Evolutionary conservation across 192 early-diverging fungal genomes (phyloP), one percentile per base, ranked within the genome.

Genomic region (Backusella parvicylindrica): DNA sequence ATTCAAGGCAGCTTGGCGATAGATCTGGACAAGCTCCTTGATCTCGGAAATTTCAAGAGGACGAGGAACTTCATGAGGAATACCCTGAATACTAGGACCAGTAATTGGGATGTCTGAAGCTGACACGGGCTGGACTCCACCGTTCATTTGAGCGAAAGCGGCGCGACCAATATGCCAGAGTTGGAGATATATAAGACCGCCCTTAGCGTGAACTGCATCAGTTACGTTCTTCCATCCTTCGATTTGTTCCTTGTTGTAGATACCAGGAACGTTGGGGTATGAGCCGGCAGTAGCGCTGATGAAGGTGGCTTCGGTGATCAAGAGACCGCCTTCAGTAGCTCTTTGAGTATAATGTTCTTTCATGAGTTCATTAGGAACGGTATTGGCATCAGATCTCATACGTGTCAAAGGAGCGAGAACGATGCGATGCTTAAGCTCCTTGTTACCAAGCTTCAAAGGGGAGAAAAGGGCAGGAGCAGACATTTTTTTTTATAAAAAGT

Each of bases 31-130:
- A 38, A 92, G 81, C 6, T 78, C 66, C 11, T 87, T 81, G 75
- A 98, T 96, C 66, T 94, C 89, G 6, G 79, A 84, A 6, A 91
- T 71, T 16, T 85, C 84, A 68, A 96, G 77, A 43, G 89, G 89
- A 32, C 87, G 85, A 18, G 91, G 91, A 7, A 82, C 40, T 11
- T 70, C 73, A 38, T 81, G 77, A 11, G 64, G 47, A 12, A 70
- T 26, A 9, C 75, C 75, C 6, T 18, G 31, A 8, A 23, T 38
- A 8, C 40, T 35, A 16, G 33, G 23, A 6, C 67, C 47, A 13
- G 66, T 1, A 64, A 76, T 76, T 37, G 75, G 67, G n/a, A 71
- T 11, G 13, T 71, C 70, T 9, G 75, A 76, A 21, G 75, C 75
- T 9, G 75, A 76, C 2, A 76, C 68, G 50, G 66, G 32, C 3